Evolutionary conservation across 1,284 basidiomycete species (phyloP).

Genomic region (Retiboletus flavoniger): DNA sequence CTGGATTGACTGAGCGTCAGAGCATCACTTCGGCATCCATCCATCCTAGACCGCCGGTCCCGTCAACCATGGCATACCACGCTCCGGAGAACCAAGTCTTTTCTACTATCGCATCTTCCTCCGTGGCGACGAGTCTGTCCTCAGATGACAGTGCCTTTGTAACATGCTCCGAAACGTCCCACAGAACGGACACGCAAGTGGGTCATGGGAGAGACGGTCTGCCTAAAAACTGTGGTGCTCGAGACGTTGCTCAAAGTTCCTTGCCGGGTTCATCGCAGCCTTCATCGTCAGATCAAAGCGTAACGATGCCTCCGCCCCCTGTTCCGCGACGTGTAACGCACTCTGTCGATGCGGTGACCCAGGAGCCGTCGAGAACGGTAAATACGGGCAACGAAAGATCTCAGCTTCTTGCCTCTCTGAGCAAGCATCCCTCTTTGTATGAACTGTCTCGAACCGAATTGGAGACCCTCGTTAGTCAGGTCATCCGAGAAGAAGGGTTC

Average conservation of each 20-base stretch:
- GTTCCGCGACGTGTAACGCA: slow-evolving; percentile 14
- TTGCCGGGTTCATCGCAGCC: slow-evolving; percentile 36
- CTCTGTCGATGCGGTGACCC: slow-evolving; percentile 1
- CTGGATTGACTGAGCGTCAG: slow-evolving; percentile 5
- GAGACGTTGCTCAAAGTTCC: slow-evolving; percentile 18
- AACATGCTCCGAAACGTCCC: slow-evolving; percentile 31
- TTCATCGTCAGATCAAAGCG: slow-evolving; percentile 24
- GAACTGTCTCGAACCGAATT: slow-evolving; percentile 45
- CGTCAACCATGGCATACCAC: not conserved
- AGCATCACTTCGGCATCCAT: slow-evolving; percentile 2
- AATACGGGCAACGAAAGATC: slow-evolving; percentile 16
- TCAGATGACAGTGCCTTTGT: slow-evolving; percentile 33
- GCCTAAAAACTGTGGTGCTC: slow-evolving; percentile 4
- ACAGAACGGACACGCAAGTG: slow-evolving; percentile 3
- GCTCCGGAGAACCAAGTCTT: not conserved
- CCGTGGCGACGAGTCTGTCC: slow-evolving; percentile 15
- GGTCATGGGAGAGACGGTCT: slow-evolving; percentile 1
- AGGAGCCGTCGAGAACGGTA: slow-evolving; percentile 2
- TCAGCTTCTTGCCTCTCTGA: slow-evolving; percentile 39
- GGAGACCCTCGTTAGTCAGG: slow-evolving; percentile 48
- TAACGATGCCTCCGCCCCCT: slow-evolving; percentile 31
- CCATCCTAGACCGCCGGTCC: not conserved
- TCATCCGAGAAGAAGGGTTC: slow-evolving; percentile 61
- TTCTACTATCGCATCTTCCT: slow-evolving; percentile 8
- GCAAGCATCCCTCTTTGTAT: slow-evolving; percentile 45